A percentile compares a stretch with the other conserved stretches of the same genome.
These are phyloP conservation scores for Aspergillus tamarii DNA, from an alignment of 2,329 filamentous ascomycete genomes.

Conservation along the genomic window DNA sequence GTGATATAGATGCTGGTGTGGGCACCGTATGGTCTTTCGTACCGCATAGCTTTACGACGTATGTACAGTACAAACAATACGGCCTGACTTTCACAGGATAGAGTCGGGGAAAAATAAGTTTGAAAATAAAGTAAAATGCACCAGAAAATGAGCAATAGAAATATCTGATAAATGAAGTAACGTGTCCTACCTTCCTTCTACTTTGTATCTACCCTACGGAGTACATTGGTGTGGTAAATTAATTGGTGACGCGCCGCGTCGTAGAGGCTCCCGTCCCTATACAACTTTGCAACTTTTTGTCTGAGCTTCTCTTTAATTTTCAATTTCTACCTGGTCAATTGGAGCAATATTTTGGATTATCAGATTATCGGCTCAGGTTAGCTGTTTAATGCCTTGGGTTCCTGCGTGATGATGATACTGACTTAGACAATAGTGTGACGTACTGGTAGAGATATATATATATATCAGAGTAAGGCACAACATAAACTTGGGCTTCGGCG, in stretches of 20 bases:
- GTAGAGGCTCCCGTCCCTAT: background rate
- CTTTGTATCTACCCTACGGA: background rate
- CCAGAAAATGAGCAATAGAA: too few relatives aligned
- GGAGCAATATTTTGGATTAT: background rate
- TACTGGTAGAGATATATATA: background rate
- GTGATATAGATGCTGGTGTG: background rate
- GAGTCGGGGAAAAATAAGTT: too few relatives aligned
- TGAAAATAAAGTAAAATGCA: too few relatives aligned
- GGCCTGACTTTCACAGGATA: too few relatives aligned
- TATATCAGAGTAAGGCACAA: background rate
- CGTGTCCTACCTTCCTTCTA: background rate
- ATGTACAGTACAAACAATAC: background rate
- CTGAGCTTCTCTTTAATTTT: background rate
- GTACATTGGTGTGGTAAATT: background rate
- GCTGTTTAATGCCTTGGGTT: background rate
- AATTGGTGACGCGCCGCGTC: background rate
- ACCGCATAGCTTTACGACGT: background rate
- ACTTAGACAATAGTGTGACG: background rate
- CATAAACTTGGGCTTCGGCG: too few relatives aligned
- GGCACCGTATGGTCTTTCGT: background rate
- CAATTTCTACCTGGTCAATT: background rate
- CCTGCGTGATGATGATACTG: background rate
- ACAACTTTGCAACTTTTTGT: background rate
- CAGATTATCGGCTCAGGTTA: background rate
- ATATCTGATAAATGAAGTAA: background rate